Base-by-base conservation (phyloP, 306 rosid genomes). In the Cucurbita moschata region DNA sequence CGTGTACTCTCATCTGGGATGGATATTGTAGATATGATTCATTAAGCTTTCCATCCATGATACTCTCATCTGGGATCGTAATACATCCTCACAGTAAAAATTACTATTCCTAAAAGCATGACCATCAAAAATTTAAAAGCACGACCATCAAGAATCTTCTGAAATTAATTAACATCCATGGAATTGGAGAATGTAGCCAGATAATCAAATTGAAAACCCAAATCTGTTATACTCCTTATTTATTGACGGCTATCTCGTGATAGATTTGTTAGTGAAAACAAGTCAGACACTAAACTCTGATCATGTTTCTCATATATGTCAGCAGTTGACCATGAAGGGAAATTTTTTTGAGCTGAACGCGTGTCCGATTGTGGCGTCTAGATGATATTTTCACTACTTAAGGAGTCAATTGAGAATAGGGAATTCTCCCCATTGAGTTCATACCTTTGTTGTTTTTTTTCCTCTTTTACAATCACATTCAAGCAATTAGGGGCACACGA, bases 41-140 rank as follows among this genome's bases (percentile, higher is more conserved):
- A 76, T 75, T 73, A 82, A 76, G 14, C 88, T 91, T 71, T 90
- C 97, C 76, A 86, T 85, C 96, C 96, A 90, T 11, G 98, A 90
- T 80, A 83, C 83, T 78, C 88, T 87, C 84, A 81, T 79, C 71
- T 85, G 86, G 49, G 92, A 88, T 77, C 80, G 85, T 30, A 88
- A 84, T 16, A 70, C 77, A 54, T 73, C 82, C 67, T 75, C 90
- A 21, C 76, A 46, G 43, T 87, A 84, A 79, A 82, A 82, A 77
- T 79, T 76, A 59, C 83, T 85, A 70, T 79, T 78, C 89, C 90
- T 80, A 58, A 88, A 86, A 43, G 74, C 80, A 60, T 42, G 86
- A 75, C 79, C n/a, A n/a, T n/a, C n/a, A n/a, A n/a, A n/a, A n/a
- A n/a, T n/a, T n/a, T n/a, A n/a, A n/a, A n/a, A n/a, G n/a, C n/a